A percentile compares a stretch with the other conserved stretches of the same genome.
Conservation (phyloP, 495 filamentous ascomycete species). For the Xylaria sp. region DNA sequence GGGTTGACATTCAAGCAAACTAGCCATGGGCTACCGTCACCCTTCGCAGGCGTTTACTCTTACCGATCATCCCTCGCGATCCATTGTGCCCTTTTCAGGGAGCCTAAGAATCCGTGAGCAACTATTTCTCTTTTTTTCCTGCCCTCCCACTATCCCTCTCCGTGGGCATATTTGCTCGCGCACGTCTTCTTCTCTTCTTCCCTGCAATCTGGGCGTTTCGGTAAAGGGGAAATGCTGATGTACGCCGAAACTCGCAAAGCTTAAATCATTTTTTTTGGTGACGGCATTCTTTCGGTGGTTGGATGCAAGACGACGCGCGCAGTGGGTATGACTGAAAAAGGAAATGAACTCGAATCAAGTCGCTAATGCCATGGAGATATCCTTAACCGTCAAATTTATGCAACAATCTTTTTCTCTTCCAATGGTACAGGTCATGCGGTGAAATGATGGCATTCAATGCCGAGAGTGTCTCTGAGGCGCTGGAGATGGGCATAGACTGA, state of each 20-base stretch:
- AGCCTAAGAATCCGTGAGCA: slow-evolving; percentile 17
- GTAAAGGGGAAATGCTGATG: slow-evolving; percentile 24
- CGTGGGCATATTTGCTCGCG: slow-evolving; percentile 25
- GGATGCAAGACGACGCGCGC: slow-evolving; percentile 39
- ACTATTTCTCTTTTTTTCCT: slow-evolving; percentile 17
- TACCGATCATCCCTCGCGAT: slow-evolving; percentile 12
- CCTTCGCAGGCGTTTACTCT: slow-evolving; percentile 10
- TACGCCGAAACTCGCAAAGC: slow-evolving; percentile 41
- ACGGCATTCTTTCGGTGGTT: slow-evolving; percentile 40
- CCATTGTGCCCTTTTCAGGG: slow-evolving; percentile 11
- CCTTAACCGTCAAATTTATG: slow-evolving; percentile 47
- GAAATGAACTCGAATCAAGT: slow-evolving; percentile 41
- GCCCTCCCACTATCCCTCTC: neutral
- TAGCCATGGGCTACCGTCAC: slow-evolving; percentile 8
- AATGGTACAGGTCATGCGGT: slow-evolving; percentile 40
- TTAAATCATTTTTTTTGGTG: slow-evolving; percentile 44
- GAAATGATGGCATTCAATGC: slow-evolving; percentile 13
- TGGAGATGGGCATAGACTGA: neutral
- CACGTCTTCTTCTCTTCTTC: slow-evolving; percentile 23
- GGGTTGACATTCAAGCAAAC: slow-evolving; percentile 4
- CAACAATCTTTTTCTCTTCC: slow-evolving; percentile 48
- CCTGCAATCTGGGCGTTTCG: slow-evolving; percentile 28
- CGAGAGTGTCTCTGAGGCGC: slow-evolving; percentile 20
- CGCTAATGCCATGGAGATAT: slow-evolving; percentile 48
- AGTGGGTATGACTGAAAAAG: slow-evolving; percentile 45